These are phyloP conservation scores for Russula griseocarnosa DNA, from an alignment of 768 basidiomycete species.

Conservation along the genomic window DNA sequence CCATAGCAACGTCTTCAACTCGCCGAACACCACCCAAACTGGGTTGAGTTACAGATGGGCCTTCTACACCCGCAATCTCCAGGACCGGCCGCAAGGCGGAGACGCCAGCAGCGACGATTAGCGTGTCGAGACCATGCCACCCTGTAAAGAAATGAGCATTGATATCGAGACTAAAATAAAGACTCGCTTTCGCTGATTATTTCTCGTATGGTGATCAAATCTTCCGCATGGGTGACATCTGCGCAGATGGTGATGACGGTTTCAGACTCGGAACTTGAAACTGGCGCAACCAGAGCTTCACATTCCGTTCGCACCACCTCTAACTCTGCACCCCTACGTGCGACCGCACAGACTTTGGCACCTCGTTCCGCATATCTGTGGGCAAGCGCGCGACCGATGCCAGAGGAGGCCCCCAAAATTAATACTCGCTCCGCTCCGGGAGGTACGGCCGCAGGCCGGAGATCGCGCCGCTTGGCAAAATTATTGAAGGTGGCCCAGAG, in stretches of 20 bases:
- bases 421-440: slow-evolving; percentile 64
- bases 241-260: slow-evolving; percentile 50
- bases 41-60: slow-evolving; percentile 35
- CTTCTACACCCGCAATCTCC: slow-evolving; percentile 57
- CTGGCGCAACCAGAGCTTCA: slow-evolving; percentile 29
- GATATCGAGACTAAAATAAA: background rate
- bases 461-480: slow-evolving; percentile 17
- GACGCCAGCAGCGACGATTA: slow-evolving; percentile 79
- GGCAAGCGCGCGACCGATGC: slow-evolving; percentile 73
- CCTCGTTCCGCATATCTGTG: slow-evolving; percentile 69
- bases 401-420: slow-evolving; percentile 79
- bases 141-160: slow-evolving; percentile 39
- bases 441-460: slow-evolving; percentile 39
- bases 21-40: slow-evolving; percentile 55
- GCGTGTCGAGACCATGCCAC: slow-evolving; percentile 80
- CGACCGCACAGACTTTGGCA: slow-evolving; percentile 70
- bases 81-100: slow-evolving; percentile 76
- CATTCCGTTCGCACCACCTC: slow-evolving; percentile 63
- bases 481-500: background rate
- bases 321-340: slow-evolving; percentile 54
- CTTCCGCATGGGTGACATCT: slow-evolving; percentile 62
- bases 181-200: slow-evolving; percentile 52
- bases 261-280: background rate
- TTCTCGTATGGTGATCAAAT: slow-evolving; percentile 59
- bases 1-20: slow-evolving; percentile 52